Conservation (phyloP, 352 stramenopile genomes). For the Phytophthora hibernalis region DNA sequence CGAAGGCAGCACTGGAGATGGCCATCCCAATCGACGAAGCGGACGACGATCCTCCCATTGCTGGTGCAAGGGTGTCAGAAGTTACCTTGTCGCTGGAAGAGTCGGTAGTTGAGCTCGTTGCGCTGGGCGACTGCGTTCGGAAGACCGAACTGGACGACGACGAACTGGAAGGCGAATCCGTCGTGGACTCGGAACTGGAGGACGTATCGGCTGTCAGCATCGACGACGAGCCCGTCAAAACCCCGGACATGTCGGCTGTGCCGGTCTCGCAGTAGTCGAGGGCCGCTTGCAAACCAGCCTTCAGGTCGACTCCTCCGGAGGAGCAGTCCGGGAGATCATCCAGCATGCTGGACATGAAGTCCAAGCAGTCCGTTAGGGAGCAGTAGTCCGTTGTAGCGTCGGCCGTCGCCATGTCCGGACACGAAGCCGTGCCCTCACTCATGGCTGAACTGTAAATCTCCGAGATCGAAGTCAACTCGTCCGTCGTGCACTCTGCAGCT, state of each 20-base stretch:
- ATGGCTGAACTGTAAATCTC: slow-evolving; percentile 25
- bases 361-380: slow-evolving; percentile 20
- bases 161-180: slow-evolving; percentile 5
- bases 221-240: slow-evolving; percentile 10
- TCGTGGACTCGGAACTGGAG: neutral
- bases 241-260: slow-evolving; percentile 15
- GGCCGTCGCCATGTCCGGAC: slow-evolving; percentile 16
- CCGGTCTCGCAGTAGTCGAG: slow-evolving; percentile 28
- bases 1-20: slow-evolving; percentile 9
- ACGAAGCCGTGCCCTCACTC: slow-evolving; percentile 13
- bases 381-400: slow-evolving; percentile 24
- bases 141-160: slow-evolving; percentile 10
- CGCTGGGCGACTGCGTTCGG: neutral
- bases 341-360: slow-evolving; percentile 22
- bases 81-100: slow-evolving; percentile 29
- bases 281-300: slow-evolving; percentile 14
- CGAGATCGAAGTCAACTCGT: slow-evolving; percentile 24
- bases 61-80: slow-evolving; percentile 3
- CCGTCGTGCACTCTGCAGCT: slow-evolving; percentile 27
- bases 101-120: neutral
- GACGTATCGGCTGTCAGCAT: neutral
- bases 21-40: slow-evolving; percentile 10
- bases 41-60: slow-evolving; percentile 5
- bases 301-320: slow-evolving; percentile 30
- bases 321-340: slow-evolving; percentile 35